Base-by-base conservation (phyloP, 1,139 yeast genomes). In the Hansenula sp. region DNA sequence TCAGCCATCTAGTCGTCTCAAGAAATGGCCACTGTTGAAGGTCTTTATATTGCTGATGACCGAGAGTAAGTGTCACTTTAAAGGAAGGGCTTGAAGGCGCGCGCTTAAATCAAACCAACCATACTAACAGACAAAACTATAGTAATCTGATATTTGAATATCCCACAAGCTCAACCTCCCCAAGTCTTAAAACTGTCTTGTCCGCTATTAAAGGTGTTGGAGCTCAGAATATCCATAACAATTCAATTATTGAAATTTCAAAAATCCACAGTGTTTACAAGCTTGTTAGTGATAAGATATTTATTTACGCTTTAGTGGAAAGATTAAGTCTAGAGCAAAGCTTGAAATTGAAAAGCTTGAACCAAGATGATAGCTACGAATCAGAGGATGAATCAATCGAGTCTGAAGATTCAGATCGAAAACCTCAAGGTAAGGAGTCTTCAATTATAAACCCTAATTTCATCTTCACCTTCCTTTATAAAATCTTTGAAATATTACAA, bases 41-140 rank as follows among this genome's bases (percentile, higher is more conserved):
- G 87, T 10, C 66, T 84, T 19, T 83, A 79, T 56, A 75, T 84
- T 22, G 64, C 84, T 5, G 88, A 82, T 57, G 66, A 68, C 34
- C 69, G 71, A 43, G 75, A 73, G 66, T 68, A 54, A 37, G 69
- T 57, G 8, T 6, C 9, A 3, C 7, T 19, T 19, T 19, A n/a
- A n/a, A n/a, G 12, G 16, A 30, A 14, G 26, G 26, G 11, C 20
- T n/a, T 16, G 34, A 32, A 8, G 25, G 29, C 29, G 29, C 18
- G n/a, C n/a, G n/a, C 14, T 27, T n/a, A 27, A n/a, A 5, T 13
- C 11, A 6, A 10, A 6, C 9, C 16, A 19, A 12, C 19, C 18
- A 9, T 11, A 39, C 48, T 45, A 45, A 39, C 44, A 18, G 20
- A 6, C 12, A 18, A 24, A 27, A 19, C n/a, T n/a, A 28, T 40